phyloP scores from a whole-genome alignment of 2,329 filamentous ascomycete species.

The Pestalotiopsis sp. region DNA sequence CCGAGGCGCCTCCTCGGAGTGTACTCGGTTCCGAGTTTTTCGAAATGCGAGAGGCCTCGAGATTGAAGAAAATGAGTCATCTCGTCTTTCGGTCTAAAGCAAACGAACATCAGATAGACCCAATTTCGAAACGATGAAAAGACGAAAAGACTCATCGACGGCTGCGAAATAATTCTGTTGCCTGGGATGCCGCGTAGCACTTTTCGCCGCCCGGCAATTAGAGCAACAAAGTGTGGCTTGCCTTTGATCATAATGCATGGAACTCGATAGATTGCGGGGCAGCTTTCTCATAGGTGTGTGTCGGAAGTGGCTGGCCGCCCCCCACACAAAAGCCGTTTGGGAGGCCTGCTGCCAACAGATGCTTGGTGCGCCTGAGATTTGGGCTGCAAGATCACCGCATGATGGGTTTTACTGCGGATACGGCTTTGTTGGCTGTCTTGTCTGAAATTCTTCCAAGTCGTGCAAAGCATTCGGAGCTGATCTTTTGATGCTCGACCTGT shows the following conservation, averaged over 20 bases:
- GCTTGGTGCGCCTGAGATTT: background rate
- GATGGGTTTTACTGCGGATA: background rate
- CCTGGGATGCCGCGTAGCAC: background rate
- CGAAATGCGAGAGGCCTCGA: background rate
- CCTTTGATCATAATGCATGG: background rate
- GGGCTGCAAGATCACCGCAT: background rate
- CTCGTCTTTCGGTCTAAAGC: background rate
- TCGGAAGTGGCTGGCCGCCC: background rate
- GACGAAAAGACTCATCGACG: background rate
- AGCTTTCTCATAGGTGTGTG: background rate
- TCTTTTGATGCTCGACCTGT: no score
- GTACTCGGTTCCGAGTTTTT: conserved; percentile 8
- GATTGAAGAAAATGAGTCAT: background rate
- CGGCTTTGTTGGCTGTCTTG: background rate
- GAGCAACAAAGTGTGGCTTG: background rate
- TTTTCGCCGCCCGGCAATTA: background rate
- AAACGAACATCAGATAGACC: background rate
- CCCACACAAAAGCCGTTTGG: background rate
- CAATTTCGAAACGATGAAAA: background rate
- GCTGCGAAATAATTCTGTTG: background rate
- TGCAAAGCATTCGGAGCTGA: no score
- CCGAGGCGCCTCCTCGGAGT: conserved; percentile 1
- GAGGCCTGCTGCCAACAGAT: background rate
- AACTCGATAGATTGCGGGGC: background rate
- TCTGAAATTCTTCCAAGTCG: background rate